Base-by-base conservation (phyloP, 345 rosid species). In the Pistacia atlantica region DNA sequence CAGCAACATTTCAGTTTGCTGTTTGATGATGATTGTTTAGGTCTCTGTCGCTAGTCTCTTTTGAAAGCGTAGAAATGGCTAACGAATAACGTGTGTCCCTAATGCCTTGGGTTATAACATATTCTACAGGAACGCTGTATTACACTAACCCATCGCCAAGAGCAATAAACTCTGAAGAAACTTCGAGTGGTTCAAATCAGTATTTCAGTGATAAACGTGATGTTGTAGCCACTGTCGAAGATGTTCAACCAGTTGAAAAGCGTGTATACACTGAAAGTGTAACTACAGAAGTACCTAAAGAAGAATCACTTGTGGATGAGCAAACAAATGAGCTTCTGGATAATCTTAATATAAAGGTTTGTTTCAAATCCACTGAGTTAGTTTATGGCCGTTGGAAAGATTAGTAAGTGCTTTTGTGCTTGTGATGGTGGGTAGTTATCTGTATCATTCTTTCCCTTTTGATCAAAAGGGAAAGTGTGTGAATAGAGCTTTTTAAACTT, bases 311-410 rank as follows among this genome's bases (percentile, higher is more conserved):
- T 54, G 75, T 56, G 14, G 84, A 84, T 64, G 86, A 59, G 20
- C 87, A 80, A 78, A 49, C 73, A 20, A 54, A 74, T 25, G 90
- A 89, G 45, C 78, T 94, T 63, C 73, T 90, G 82, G 86, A 87
- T 54, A 84, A 82, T 42, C 72, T 90, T 60, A 85, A 86, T 37
- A 22, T 88, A 35, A 85, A 92, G 98, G 98, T 93, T 75, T 71
- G 80, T 68, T 42, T 61, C 25, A 1, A 12, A 35, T 65, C 69
- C 18, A 46, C 3, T 7, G 16, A 22, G 25, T 71, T 7, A 12
- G 66, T 69, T 67, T 60, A 20, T 57, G 38, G 33, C 31, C 8
- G 5, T 42, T 18, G 71, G 16, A 25, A 18, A 11, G 49, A 20
- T 3, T 45, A 57, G 20, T 64, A 7, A 22, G 63, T 14, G 35